Percentiles rank a stretch among this genome's conserved stretches.
Conservation (phyloP, 1,284 basidiomycete species). For the Puccinia novopanici region DNA sequence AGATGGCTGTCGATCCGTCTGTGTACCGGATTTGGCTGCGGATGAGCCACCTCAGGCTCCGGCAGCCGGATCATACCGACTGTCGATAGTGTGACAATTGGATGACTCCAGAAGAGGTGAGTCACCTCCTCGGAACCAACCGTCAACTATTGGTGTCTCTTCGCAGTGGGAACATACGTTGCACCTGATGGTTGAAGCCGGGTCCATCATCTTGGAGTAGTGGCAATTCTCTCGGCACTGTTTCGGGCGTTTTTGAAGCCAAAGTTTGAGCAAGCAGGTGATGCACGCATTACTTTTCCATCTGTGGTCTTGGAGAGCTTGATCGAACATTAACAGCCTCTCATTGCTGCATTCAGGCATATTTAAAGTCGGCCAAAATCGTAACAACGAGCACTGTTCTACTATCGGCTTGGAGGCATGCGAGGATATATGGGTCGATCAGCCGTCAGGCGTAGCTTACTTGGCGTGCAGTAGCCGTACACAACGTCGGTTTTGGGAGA, state of each 20-base stretch:
- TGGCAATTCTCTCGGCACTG: slow-evolving; percentile 26
- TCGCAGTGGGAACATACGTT: not conserved
- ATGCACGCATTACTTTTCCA: not conserved
- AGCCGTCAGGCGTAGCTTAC: slow-evolving; percentile 30
- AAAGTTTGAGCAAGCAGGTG: slow-evolving; percentile 37
- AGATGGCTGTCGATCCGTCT: too few species aligned
- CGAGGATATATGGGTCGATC: slow-evolving; percentile 41
- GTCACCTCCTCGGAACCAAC: not conserved
- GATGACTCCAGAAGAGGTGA: not conserved
- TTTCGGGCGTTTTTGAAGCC: slow-evolving; percentile 38
- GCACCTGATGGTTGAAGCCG: slow-evolving; percentile 34
- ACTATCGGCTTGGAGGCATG: slow-evolving; percentile 42
- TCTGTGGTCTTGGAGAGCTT: not conserved
- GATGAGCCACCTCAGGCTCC: too few species aligned
- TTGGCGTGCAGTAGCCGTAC: slow-evolving; percentile 33
- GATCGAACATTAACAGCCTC: not conserved
- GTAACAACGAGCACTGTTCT: slow-evolving; percentile 44
- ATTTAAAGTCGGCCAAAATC: slow-evolving; percentile 18
- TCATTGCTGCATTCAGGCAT: not conserved
- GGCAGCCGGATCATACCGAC: too few species aligned
- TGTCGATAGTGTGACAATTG: too few species aligned
- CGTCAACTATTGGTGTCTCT: not conserved
- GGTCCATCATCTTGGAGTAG: slow-evolving; percentile 27
- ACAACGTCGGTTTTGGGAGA: slow-evolving; percentile 30
- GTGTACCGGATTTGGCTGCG: too few species aligned